Conservation (phyloP, 352 stramenopile species). For the Pythium grandisporangium region DNA sequence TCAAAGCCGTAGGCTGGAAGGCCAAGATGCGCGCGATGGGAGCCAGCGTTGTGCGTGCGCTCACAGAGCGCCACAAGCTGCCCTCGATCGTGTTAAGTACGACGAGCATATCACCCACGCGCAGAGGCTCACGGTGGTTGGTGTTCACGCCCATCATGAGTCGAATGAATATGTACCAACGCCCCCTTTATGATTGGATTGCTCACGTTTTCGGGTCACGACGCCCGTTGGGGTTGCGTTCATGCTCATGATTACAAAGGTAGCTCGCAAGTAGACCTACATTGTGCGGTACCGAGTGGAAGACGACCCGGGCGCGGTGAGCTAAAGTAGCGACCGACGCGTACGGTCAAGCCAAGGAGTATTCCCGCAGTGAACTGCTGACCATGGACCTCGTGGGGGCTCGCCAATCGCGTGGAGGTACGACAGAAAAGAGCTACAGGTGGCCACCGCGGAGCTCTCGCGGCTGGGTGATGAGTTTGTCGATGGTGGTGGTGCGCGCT, state of each 20-base stretch:
- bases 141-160: conserved; percentile 65
- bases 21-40: conserved; percentile 30
- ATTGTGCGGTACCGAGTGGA: conserved; percentile 58
- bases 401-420: conserved; percentile 34
- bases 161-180: conserved; percentile 47
- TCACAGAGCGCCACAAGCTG: conserved; percentile 64
- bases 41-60: conserved; percentile 25
- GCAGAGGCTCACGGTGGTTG: conserved; percentile 50
- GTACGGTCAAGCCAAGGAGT: conserved; percentile 41
- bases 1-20: conserved; percentile 31
- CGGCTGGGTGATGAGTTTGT: too few species aligned
- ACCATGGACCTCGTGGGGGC: conserved; percentile 44
- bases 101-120: conserved; percentile 55
- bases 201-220: conserved; percentile 52
- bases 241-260: conserved; percentile 67
- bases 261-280: conserved; percentile 41
- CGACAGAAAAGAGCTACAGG: too few species aligned
- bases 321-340: conserved; percentile 55
- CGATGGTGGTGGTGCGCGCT: too few species aligned
- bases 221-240: conserved; percentile 52
- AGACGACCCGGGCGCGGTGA: conserved; percentile 42
- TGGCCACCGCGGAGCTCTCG: too few species aligned
- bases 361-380: conserved; percentile 32
- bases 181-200: conserved; percentile 39
- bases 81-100: conserved; percentile 66